Conservation (phyloP, 441 rosid genomes). For the Kokia cookei region DNA sequence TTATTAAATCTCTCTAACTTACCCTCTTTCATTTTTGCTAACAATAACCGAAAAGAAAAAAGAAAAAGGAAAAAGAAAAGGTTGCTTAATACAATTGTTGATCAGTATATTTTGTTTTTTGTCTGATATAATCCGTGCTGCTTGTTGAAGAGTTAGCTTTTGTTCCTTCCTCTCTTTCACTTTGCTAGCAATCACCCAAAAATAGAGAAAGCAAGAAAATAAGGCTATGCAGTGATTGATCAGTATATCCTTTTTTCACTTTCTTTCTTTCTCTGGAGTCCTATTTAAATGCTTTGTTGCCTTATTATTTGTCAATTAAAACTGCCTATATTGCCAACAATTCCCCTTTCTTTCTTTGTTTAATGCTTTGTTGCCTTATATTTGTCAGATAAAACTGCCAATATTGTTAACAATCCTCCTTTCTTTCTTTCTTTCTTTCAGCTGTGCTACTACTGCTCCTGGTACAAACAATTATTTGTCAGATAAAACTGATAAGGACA, state of each 20-base stretch:
- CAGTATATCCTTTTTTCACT: not conserved
- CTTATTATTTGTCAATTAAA: not conserved
- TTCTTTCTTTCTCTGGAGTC: not conserved
- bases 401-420: too few species aligned
- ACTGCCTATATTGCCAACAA: too few species aligned
- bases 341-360: not conserved
- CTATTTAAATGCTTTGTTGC: not conserved
- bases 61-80: too few species aligned
- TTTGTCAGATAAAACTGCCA: conserved; percentile 30
- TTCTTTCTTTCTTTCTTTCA: conserved; percentile 30
- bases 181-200: not conserved
- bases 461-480: conserved; percentile 36
- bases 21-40: too few species aligned
- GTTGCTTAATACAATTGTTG: too few species aligned
- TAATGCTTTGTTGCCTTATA: conserved; percentile 31
- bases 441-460: conserved; percentile 28
- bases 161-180: not conserved
- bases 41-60: too few species aligned
- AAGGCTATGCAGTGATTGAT: not conserved
- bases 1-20: too few species aligned
- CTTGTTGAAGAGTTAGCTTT: conserved; percentile 18
- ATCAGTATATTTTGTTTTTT: too few species aligned
- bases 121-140: not conserved
- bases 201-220: too few species aligned
- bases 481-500: conserved; percentile 28